These are phyloP conservation scores for Exophiala bonariae DNA, from an alignment of 2,329 filamentous ascomycete species.

Conservation along the genomic window DNA sequence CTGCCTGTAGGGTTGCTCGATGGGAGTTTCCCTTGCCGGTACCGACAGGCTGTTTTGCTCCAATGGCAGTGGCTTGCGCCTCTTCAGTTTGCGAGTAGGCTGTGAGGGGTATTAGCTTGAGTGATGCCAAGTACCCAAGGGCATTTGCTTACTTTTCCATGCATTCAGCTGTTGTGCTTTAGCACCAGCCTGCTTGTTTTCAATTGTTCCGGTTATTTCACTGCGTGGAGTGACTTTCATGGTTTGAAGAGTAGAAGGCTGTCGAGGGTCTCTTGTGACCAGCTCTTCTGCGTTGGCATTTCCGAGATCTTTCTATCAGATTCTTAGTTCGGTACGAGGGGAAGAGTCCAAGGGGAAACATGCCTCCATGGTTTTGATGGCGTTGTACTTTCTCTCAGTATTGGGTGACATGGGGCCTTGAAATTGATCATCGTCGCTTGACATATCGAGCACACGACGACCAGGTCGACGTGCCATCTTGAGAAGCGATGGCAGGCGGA, in stretches of 20 bases:
- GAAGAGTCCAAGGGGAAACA: not conserved
- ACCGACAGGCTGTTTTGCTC: constrained; percentile 18
- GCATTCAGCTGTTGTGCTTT: constrained; percentile 30
- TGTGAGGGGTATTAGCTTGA: not conserved
- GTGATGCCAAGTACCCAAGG: not conserved
- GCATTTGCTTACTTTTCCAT: constrained; percentile 36
- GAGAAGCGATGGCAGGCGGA: no score
- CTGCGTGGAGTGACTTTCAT: constrained; percentile 34
- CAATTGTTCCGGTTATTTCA: constrained; percentile 33
- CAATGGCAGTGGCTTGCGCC: constrained; percentile 35
- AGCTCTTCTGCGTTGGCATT: constrained; percentile 37
- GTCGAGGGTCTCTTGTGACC: no score
- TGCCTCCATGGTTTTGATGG: constrained; percentile 8
- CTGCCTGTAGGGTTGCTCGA: not conserved
- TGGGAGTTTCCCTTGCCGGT: constrained; percentile 41
- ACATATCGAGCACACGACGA: no score
- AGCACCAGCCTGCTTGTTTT: constrained; percentile 28
- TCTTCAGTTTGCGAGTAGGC: constrained; percentile 26
- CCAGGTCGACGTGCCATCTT: no score
- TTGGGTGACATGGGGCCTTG: constrained; percentile 8
- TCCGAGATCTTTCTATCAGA: constrained; percentile 39
- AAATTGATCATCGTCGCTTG: not conserved
- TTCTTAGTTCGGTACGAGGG: constrained; percentile 1
- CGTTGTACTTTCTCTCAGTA: constrained; percentile 5
- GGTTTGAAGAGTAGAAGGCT: no score